Base-by-base conservation (phyloP, 2,329 filamentous ascomycete genomes). In the Colletotrichum chrysophilum region DNA sequence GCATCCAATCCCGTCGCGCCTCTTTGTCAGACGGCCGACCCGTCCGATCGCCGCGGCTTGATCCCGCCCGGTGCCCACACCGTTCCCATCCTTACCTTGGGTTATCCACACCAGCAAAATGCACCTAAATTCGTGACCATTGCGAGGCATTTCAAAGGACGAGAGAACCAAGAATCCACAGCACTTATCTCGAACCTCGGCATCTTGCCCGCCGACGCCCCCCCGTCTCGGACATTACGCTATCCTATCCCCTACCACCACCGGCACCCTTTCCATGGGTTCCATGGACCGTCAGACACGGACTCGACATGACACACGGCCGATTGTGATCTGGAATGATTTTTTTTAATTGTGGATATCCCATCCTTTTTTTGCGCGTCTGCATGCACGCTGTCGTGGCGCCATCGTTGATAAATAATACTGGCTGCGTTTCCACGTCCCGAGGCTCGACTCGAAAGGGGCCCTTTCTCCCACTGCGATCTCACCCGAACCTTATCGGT, bases 291-390 rank as follows among this genome's bases (percentile, higher is more conserved):
- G 6, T 13, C 10, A 52, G 43, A 52, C n/a, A 52, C 43, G 43
- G 43, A 52, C n/a, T 52, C 10, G 43, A 52, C 43, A 52, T 52
- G 43, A 52, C 43, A 52, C 43, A 52, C 69, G 61, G 30, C 56
- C 24, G 66, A 58, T 56, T n/a, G 7, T n/a, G 7, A 58, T 62
- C 58, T 62, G 58, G 58, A 36, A 61, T 65, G 55, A 48, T 24
- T n/a, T 64, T 73, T 24, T 26, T 43, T 30, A 62, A 73, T 72
- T 75, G 73, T 75, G 73, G 73, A 73, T 60, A 68, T 68, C 5
- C 12, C n/a, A 32, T 26, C 30, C 21, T 21, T 68, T 62, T 21
- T 66, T 48, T 43, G n/a, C n/a, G n/a, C n/a, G n/a, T n/a, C n/a
- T 52, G n/a, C n/a, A 52, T 52, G 43, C 43, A 52, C 43, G 43